These are phyloP conservation scores for Geotrichum australiense DNA, from an alignment of 1,139 yeast genomes.

Conservation along the genomic window DNA sequence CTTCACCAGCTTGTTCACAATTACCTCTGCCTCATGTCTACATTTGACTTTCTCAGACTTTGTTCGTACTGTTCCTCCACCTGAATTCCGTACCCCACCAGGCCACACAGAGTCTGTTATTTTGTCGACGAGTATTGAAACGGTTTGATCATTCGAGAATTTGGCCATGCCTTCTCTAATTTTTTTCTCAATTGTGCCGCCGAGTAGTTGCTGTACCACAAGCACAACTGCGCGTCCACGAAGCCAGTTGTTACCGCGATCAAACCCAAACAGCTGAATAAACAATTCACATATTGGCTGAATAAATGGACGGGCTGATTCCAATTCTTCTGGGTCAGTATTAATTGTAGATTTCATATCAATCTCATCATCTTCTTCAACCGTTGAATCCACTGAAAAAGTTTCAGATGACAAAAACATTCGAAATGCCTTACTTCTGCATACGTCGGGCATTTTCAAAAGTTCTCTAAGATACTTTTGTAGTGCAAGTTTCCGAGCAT, in stretches of 20 bases:
- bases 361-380: constrained; percentile 16
- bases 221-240: constrained; percentile 79
- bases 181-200: constrained; percentile 79
- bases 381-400: constrained; percentile 34
- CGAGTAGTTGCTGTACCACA: constrained; percentile 76
- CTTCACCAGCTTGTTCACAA: constrained; percentile 51
- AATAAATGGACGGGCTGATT: constrained; percentile 44
- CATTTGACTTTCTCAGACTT: constrained; percentile 47
- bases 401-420: constrained; percentile 71
- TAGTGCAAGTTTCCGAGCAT: constrained; percentile 53
- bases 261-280: constrained; percentile 61
- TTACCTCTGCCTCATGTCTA: constrained; percentile 51
- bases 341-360: constrained; percentile 8
- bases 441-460: constrained; percentile 57
- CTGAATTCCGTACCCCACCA: constrained; percentile 36
- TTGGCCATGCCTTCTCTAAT: constrained; percentile 43
- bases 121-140: constrained; percentile 41
- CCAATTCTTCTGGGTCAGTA: constrained; percentile 17
- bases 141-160: constrained; percentile 38
- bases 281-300: constrained; percentile 78
- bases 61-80: constrained; percentile 27
- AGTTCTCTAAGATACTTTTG: constrained; percentile 57
- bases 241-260: constrained; percentile 62
- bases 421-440: constrained; percentile 66
- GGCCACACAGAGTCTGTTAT: constrained; percentile 59